Evolutionary conservation across 1,139 yeast species (phyloP).

Genomic region (Protomyces macrosporus): DNA sequence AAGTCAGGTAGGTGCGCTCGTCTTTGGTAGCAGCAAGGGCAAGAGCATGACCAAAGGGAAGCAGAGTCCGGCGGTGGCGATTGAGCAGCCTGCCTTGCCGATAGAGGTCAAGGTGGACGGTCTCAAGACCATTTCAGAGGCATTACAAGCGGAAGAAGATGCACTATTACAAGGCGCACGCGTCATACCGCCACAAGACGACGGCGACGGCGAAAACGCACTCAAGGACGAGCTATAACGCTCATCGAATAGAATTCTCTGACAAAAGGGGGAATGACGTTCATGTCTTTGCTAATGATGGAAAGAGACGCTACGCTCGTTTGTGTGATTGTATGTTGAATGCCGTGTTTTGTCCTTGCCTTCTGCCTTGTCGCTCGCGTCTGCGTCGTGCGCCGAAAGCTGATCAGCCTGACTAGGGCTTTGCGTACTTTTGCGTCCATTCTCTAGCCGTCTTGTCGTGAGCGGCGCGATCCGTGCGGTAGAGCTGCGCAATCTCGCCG

Average conservation of each 20-base stretch:
- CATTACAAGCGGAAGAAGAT: neutral
- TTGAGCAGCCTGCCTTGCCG: neutral
- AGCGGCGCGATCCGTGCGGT: slow-evolving; percentile 15
- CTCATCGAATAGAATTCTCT: too few species aligned
- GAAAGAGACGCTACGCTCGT: too few species aligned
- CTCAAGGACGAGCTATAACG: neutral
- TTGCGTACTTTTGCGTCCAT: slow-evolving; percentile 18
- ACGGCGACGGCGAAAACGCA: neutral
- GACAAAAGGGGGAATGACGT: too few species aligned
- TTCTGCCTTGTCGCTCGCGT: too few species aligned
- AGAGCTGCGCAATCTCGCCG: slow-evolving; percentile 22
- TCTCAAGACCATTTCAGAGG: neutral
- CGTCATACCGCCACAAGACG: neutral
- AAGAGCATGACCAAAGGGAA: neutral
- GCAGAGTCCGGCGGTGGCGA: neutral
- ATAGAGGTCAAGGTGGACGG: too few species aligned
- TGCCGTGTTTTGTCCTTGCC: too few species aligned
- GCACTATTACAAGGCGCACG: neutral
- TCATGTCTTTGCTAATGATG: too few species aligned
- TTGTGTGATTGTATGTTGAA: too few species aligned
- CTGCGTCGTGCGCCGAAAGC: too few species aligned
- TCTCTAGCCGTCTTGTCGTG: slow-evolving; percentile 23
- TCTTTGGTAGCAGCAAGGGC: neutral
- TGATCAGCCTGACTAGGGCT: neutral
- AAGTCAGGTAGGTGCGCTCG: neutral